Percentiles rank a stretch among this genome's conserved stretches.
Evolutionary conservation across 2,329 filamentous ascomycete species (phyloP).

Genomic region (Ophiosphaerella narmari): DNA sequence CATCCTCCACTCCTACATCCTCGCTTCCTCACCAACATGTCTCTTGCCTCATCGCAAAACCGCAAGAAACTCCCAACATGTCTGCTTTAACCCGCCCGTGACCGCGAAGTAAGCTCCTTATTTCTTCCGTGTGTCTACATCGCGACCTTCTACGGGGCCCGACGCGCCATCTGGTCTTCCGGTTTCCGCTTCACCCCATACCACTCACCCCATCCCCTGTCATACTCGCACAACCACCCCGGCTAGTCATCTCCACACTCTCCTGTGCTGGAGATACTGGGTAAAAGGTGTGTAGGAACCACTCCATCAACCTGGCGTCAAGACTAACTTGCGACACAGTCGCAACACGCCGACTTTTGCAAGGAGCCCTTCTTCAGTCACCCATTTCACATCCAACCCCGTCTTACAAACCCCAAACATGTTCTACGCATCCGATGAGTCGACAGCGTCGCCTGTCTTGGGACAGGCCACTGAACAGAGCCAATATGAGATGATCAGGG

Average conservation of each 20-base stretch:
- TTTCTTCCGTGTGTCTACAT: background rate
- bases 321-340: too few relatives aligned
- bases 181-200: background rate
- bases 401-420: background rate
- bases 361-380: background rate
- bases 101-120: conserved; percentile 29
- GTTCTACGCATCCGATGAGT: background rate
- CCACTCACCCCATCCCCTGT: too few relatives aligned
- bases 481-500: conserved; percentile 13
- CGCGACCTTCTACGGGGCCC: too few relatives aligned
- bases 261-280: too few relatives aligned
- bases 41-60: conserved; percentile 30
- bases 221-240: too few relatives aligned
- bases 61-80: conserved; percentile 35
- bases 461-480: background rate
- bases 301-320: too few relatives aligned
- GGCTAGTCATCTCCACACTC: too few relatives aligned
- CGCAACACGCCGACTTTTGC: too few relatives aligned
- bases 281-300: too few relatives aligned
- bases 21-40: conserved; percentile 19
- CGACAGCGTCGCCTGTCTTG: background rate
- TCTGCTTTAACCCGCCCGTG: conserved; percentile 31
- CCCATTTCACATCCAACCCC: background rate
- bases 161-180: background rate
- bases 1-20: conserved; percentile 1